Evolutionary conservation across 2,329 filamentous ascomycete species (phyloP).

Genomic region (Beauveria asiatica): DNA sequence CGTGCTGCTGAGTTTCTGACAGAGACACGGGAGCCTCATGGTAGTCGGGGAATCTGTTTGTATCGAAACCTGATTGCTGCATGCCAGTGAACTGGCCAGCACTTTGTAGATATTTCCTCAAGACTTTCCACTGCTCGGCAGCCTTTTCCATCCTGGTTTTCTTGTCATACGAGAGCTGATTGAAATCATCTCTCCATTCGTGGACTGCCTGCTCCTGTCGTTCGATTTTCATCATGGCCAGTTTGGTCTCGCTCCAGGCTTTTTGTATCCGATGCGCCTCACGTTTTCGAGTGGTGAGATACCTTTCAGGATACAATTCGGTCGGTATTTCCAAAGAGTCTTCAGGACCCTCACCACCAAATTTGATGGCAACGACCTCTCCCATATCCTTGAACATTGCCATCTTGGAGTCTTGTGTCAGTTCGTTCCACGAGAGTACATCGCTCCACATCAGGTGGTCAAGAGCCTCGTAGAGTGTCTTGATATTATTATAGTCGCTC

Average conservation of each 20-base stretch:
- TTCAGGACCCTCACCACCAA: slow-evolving; percentile 33
- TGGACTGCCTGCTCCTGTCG: slow-evolving; percentile 20
- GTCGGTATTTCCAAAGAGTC: slow-evolving; percentile 42
- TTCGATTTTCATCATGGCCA: slow-evolving; percentile 17
- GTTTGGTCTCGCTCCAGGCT: slow-evolving; percentile 26
- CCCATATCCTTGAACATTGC: slow-evolving; percentile 37
- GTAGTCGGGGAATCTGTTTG: slow-evolving; percentile 29
- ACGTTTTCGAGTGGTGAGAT: slow-evolving; percentile 35
- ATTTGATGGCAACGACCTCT: slow-evolving; percentile 41
- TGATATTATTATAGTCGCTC: slow-evolving; percentile 13
- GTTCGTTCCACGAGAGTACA: slow-evolving; percentile 28
- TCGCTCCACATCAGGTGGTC: slow-evolving; percentile 42
- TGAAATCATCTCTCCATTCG: slow-evolving; percentile 21
- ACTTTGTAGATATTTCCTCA: slow-evolving; percentile 27
- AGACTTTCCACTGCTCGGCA: slow-evolving; percentile 24
- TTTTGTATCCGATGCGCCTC: slow-evolving; percentile 38
- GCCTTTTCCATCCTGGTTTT: slow-evolving; percentile 23
- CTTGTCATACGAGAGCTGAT: slow-evolving; percentile 20
- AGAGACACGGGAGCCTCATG: slow-evolving; percentile 29
- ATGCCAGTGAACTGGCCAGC: slow-evolving; percentile 29
- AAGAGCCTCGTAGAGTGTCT: slow-evolving; percentile 27
- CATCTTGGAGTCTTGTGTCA: slow-evolving; percentile 30
- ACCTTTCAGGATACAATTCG: slow-evolving; percentile 47
- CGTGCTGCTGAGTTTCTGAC: slow-evolving; percentile 24
- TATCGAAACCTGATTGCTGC: slow-evolving; percentile 29